Percentiles rank a stretch among this genome's conserved stretches.
phyloP scores from a whole-genome alignment of 768 basidiomycete genomes.

The Leccinum disarticulatum region DNA sequence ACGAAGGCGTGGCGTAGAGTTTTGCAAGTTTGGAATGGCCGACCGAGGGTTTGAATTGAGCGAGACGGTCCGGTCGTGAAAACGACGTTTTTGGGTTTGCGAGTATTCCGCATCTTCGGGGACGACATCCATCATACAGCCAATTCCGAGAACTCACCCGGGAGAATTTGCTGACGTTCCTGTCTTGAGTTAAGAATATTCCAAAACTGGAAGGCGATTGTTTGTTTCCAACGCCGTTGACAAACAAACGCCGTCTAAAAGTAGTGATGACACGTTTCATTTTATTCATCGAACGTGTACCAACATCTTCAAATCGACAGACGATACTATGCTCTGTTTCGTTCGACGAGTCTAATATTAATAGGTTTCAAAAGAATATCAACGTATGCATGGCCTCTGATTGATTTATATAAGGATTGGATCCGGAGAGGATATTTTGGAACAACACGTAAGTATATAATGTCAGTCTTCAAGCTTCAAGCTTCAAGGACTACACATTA shows the following conservation, averaged over 20 bases:
- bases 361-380: too few species aligned
- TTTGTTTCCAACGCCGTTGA: conserved; percentile 19
- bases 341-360: too few species aligned
- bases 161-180: background rate
- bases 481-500: conserved; percentile 10
- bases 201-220: conserved; percentile 15
- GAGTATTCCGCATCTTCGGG: conserved; percentile 11
- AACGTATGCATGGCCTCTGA: background rate
- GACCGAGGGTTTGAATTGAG: conserved; percentile 13
- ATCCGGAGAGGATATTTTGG: background rate
- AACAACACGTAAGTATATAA: background rate
- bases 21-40: conserved; percentile 1
- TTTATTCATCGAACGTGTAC: too few species aligned
- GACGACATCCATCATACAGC: conserved; percentile 18
- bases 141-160: background rate
- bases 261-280: too few species aligned
- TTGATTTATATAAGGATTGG: too few species aligned
- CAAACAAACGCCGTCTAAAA: background rate
- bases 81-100: background rate
- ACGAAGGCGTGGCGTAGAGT: conserved; percentile 18
- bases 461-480: too few species aligned
- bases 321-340: too few species aligned
- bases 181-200: background rate
- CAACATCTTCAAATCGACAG: too few species aligned
- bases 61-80: conserved; percentile 16